Percentiles rank a stretch among this genome's conserved stretches.
Evolutionary conservation across 495 filamentous ascomycete species (phyloP).

Genomic region (Saxophila tyrrhenica): DNA sequence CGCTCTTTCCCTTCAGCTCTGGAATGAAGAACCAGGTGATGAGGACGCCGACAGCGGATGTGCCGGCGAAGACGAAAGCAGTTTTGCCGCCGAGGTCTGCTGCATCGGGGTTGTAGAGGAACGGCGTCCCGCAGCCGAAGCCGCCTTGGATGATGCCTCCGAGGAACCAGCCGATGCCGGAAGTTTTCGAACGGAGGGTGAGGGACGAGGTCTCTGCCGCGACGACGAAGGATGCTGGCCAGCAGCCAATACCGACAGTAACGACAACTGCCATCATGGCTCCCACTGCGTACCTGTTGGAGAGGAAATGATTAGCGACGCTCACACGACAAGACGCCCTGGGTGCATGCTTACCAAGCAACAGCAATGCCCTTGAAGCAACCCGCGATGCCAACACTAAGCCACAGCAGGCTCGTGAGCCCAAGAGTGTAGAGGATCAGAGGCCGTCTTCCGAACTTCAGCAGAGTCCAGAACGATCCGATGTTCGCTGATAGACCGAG

Average conservation of each 20-base stretch:
- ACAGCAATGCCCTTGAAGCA: constrained; percentile 30
- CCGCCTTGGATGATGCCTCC: constrained; percentile 62
- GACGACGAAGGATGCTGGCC: constrained; percentile 68
- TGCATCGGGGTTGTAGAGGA: constrained; percentile 57
- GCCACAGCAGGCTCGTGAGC: constrained; percentile 51
- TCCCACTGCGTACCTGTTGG: constrained; percentile 34
- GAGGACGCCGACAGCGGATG: background rate
- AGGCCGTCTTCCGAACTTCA: constrained; percentile 52
- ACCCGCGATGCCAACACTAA: constrained; percentile 58
- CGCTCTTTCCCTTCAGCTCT: constrained; percentile 31
- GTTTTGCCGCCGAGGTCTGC: constrained; percentile 59
- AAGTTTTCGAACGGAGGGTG: constrained; percentile 67
- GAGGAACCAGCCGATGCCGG: constrained; percentile 55
- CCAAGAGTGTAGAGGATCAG: constrained; percentile 62
- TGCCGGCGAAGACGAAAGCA: constrained; percentile 58
- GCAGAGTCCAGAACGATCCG: constrained; percentile 66
- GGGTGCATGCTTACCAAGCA: constrained; percentile 2
- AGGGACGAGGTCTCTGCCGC: constrained; percentile 65
- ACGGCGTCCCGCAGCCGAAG: constrained; percentile 42
- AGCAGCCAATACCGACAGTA: constrained; percentile 62
- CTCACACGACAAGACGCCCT: no score
- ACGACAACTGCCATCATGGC: constrained; percentile 58
- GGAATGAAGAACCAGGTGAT: constrained; percentile 13
- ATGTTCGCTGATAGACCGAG: constrained; percentile 59
- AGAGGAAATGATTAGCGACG: background rate